A percentile compares a stretch with the other conserved stretches of the same genome.
phyloP scores from a whole-genome alignment of 2,329 filamentous ascomycete genomes.

The Penicillium sumatraense region DNA sequence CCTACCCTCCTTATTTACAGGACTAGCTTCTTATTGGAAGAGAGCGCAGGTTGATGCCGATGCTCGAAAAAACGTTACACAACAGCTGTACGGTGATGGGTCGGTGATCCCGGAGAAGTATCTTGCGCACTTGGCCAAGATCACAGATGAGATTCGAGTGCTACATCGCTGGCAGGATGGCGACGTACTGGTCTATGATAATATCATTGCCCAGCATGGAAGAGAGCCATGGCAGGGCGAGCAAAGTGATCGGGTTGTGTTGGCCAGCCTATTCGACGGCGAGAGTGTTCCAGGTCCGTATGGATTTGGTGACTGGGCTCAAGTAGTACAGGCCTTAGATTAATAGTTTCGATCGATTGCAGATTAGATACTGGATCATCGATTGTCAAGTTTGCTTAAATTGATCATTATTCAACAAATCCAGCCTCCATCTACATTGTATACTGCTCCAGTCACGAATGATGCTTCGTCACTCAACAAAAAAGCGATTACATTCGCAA shows the following conservation, averaged over 20 bases:
- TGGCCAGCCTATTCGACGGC: conserved; percentile 56
- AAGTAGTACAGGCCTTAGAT: conserved; percentile 52
- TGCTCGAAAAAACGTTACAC: conserved; percentile 38
- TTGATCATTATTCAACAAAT: conserved; percentile 7
- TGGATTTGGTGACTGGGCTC: conserved; percentile 49
- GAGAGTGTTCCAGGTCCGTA: conserved; percentile 51
- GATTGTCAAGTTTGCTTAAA: no score
- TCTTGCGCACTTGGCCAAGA: conserved; percentile 46
- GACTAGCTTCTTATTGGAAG: conserved; percentile 52
- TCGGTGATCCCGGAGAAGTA: conserved; percentile 54
- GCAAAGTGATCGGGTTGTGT: conserved; percentile 51
- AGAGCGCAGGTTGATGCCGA: conserved; percentile 31
- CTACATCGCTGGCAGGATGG: conserved; percentile 54
- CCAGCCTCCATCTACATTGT: conserved; percentile 22
- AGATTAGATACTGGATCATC: no score
- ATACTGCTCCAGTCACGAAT: conserved; percentile 19
- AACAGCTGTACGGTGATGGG: conserved; percentile 53
- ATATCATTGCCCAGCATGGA: conserved; percentile 55
- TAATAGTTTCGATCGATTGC: conserved; percentile 3
- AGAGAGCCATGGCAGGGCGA: conserved; percentile 54
- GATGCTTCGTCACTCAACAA: conserved; percentile 16
- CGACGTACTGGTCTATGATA: conserved; percentile 56
- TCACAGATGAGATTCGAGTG: conserved; percentile 56
- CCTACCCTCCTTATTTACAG: conserved; percentile 53
- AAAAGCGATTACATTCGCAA: conserved; percentile 19